Evolutionary conservation across 495 filamentous ascomycete species (phyloP), one percentile per base, ranked within the genome.

Genomic region (Immersiella caudata): DNA sequence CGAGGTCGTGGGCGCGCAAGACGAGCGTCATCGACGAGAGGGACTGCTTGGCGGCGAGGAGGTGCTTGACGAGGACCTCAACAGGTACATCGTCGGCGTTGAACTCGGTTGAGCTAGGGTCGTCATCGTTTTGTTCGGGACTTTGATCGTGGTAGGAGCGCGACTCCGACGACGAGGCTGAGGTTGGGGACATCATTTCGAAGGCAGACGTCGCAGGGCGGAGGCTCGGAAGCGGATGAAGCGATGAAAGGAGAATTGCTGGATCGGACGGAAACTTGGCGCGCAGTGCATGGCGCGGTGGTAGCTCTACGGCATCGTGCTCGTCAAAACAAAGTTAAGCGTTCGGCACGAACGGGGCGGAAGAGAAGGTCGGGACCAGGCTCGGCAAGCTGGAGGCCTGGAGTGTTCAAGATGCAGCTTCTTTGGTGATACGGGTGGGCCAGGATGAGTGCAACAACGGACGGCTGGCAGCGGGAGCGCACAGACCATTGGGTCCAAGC

Each of bases 41-140:
- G 8, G 94, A 94, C 26, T 92, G 88, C 79, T 98, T 99, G 3
- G 96, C 91, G 50, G 89, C 89, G 18, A 97, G 85, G 27, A 98
- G 91, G 79, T 96, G 87, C 1, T 85, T 82, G 54, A 97, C 90
- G 27, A 97, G 87, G 2, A 85, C 87, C 64, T 95, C 91, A 62
- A 95, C 84, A 16, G 85, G 74, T 14, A 86, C 75, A 63, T 80
- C 70, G 61, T 73, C 69, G 57, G 70, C 35, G 46, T 69, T 58
- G 67, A 75, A 71, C 27, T 68, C 67, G 56, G 71, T 54, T 3
- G 75, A 69, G 21, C 24, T 40, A 5, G 57, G 27, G 24, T 68
- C 66, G 29, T 62, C 64, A 36, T 72, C 61, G 7, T 60, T 61
- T 36, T 2, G 40, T 14, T 68, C 62, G 52, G 29, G 29, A 8